Evolutionary conservation across 352 stramenopile species (phyloP).

Genomic region (Lagenidium sp.): DNA sequence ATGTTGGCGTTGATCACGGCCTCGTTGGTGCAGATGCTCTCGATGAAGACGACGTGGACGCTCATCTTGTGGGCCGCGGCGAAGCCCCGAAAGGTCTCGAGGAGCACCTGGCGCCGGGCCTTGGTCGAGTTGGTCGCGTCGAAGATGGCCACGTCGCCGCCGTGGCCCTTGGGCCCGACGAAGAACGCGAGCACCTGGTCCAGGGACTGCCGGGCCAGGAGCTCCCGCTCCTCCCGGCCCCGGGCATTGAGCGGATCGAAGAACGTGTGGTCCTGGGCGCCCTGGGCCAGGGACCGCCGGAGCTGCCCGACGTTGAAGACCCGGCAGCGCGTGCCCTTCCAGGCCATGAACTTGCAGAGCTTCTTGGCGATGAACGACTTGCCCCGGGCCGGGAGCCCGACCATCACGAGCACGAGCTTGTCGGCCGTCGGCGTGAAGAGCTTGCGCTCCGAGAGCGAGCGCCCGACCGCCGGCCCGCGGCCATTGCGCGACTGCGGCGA

Average conservation of each 20-base stretch:
- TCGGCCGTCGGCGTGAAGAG: conserved; percentile 79
- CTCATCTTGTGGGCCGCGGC: conserved; percentile 50
- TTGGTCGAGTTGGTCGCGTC: conserved; percentile 89
- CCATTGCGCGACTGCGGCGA: conserved; percentile 5
- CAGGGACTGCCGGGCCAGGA: conserved; percentile 73
- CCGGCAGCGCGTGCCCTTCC: conserved; percentile 67
- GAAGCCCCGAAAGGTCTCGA: conserved; percentile 56
- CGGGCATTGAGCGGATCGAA: conserved; percentile 88
- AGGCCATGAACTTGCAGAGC: conserved; percentile 69
- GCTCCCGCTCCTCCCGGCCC: conserved; percentile 61
- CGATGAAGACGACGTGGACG: conserved; percentile 89
- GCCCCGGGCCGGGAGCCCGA: conserved; percentile 89
- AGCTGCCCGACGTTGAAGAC: conserved; percentile 96
- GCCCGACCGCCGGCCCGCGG: conserved; percentile 12
- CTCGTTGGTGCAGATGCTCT: conserved; percentile 91
- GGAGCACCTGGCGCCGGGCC: conserved; percentile 30
- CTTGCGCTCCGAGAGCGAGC: conserved; percentile 59
- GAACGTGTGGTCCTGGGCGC: conserved; percentile 82
- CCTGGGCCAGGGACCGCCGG: conserved; percentile 67
- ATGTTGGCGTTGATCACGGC: conserved; percentile 84
- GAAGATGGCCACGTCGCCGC: conserved; percentile 84
- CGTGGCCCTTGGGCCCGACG: conserved; percentile 11
- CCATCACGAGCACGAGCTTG: conserved; percentile 95
- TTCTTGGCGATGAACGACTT: conserved; percentile 96
- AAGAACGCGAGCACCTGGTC: conserved; percentile 65